Evolutionary conservation across 2,329 filamentous ascomycete genomes (phyloP).

Genomic region (Apiospora malaysiana): DNA sequence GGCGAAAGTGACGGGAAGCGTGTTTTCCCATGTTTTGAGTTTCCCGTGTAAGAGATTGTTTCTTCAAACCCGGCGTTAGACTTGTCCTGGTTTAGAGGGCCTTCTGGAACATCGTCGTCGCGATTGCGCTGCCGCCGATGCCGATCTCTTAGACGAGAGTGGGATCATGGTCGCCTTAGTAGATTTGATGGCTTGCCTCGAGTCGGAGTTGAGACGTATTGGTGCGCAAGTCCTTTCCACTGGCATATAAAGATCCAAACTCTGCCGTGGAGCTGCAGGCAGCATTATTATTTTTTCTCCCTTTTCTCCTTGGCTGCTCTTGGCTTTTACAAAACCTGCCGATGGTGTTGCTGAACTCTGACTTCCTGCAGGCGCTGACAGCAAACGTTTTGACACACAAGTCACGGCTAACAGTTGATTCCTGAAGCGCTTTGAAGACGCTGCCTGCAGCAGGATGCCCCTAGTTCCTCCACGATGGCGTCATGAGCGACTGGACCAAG

Average conservation of each 20-base stretch:
- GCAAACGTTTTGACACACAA: not conserved
- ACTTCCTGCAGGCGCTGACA: constrained; percentile 4
- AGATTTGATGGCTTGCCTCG: constrained; percentile 1
- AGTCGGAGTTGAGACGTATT: not conserved
- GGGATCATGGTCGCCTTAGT: not conserved
- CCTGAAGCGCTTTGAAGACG: not conserved
- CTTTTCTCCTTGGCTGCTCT: not conserved
- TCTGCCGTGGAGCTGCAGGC: not conserved
- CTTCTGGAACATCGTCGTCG: not conserved
- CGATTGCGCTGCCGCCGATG: not conserved
- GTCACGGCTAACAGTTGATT: not conserved
- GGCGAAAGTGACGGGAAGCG: not conserved
- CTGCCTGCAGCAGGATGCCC: not conserved
- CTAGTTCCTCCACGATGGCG: not conserved
- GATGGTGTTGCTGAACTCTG: not conserved
- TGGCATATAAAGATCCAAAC: not conserved
- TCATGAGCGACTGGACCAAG: not conserved
- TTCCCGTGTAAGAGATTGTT: constrained; percentile 15
- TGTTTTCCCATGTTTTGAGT: not conserved
- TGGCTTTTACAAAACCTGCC: not conserved
- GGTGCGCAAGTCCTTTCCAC: not conserved
- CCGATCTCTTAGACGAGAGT: not conserved
- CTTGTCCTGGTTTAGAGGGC: not conserved
- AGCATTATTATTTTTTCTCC: not conserved
- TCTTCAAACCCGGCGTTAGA: not conserved